A percentile compares a stretch with the other conserved stretches of the same genome.
Evolutionary conservation across 306 rosid species (phyloP).

Genomic region (Sicyos edulis): DNA sequence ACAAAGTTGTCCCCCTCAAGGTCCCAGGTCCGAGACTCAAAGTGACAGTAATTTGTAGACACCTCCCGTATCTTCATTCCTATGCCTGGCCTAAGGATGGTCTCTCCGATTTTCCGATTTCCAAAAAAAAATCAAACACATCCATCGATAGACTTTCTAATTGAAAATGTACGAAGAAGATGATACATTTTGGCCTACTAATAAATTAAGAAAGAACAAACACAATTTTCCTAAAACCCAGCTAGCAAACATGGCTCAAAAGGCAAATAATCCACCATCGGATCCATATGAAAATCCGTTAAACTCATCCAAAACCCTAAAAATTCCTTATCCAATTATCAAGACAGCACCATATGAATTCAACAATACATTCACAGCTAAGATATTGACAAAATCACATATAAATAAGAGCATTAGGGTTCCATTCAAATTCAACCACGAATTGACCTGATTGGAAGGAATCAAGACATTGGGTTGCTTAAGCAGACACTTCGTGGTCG

Average conservation of each 20-base stretch:
- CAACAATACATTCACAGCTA: not conserved
- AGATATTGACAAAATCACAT: not conserved
- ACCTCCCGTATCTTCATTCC: too few relatives aligned
- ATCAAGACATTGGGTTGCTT: not conserved
- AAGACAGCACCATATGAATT: not conserved
- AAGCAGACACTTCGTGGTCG: not conserved
- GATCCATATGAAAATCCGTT: not conserved
- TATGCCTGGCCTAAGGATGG: too few relatives aligned
- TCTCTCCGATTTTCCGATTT: too few relatives aligned
- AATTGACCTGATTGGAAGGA: constrained; percentile 5
- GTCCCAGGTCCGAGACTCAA: too few relatives aligned
- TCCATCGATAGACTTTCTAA: not conserved
- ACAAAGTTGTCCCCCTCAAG: not conserved
- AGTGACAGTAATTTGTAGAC: too few relatives aligned
- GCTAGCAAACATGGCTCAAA: not conserved
- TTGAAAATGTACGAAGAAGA: not conserved
- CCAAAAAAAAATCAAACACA: too few relatives aligned
- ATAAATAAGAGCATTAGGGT: not conserved
- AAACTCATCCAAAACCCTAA: not conserved
- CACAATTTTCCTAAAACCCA: too few relatives aligned
- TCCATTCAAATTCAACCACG: not conserved
- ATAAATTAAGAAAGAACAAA: not conserved
- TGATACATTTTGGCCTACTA: not conserved
- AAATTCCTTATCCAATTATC: not conserved
- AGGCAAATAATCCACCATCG: not conserved